Percentiles rank a stretch among this genome's conserved stretches.
phyloP scores from a whole-genome alignment of 345 rosid species.

The Hibiscus mutabilis region DNA sequence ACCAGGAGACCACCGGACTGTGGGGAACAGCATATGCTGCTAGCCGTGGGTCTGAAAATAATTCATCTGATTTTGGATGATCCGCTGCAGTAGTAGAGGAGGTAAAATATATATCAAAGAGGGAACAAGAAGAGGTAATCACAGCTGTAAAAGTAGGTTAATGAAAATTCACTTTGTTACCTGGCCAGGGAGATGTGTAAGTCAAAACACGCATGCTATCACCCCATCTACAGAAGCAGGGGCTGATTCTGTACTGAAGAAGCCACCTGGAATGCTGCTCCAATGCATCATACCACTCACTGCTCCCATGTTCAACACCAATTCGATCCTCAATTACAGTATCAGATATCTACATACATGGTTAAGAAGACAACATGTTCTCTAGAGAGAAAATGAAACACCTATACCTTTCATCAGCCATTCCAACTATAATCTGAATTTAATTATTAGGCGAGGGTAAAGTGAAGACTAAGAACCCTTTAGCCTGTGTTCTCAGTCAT shows the following conservation, averaged over 20 bases:
- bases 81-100: slow-evolving; percentile 46
- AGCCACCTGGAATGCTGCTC: slow-evolving; percentile 91
- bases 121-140: slow-evolving; percentile 1
- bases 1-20: slow-evolving; percentile 58
- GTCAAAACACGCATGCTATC: slow-evolving; percentile 92
- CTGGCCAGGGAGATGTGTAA: slow-evolving; percentile 97
- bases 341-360: slow-evolving; percentile 60
- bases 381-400: slow-evolving; percentile 5
- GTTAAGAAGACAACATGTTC: slow-evolving; percentile 18
- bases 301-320: slow-evolving; percentile 78
- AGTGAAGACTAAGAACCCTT: background rate
- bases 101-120: slow-evolving; percentile 2
- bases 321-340: slow-evolving; percentile 94
- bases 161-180: slow-evolving; percentile 28
- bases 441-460: background rate
- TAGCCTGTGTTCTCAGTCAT: slow-evolving; percentile 1
- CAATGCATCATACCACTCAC: slow-evolving; percentile 73
- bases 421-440: background rate
- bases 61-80: slow-evolving; percentile 89
- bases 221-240: slow-evolving; percentile 93
- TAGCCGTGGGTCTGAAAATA: slow-evolving; percentile 73
- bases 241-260: slow-evolving; percentile 88
- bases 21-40: slow-evolving; percentile 95
- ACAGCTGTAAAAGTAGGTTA: background rate
- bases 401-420: background rate